Conservation (phyloP, 352 stramenopile species). For the Pythium periplocum region DNA sequence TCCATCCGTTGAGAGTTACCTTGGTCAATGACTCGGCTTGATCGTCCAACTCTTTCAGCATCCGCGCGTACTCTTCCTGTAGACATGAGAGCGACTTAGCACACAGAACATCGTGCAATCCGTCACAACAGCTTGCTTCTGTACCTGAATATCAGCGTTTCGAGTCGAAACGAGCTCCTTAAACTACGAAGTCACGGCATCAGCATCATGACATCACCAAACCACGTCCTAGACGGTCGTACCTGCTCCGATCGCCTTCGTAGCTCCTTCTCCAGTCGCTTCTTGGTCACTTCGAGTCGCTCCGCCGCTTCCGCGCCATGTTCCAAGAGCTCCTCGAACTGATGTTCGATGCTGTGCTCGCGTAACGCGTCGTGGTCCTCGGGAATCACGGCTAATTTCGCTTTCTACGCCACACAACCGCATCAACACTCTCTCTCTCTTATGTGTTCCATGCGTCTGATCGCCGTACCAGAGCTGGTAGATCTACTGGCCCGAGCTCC, state of each 20-base stretch:
- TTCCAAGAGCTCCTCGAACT: conserved; percentile 52
- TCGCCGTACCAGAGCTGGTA: too few species aligned
- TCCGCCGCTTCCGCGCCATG: conserved; percentile 49
- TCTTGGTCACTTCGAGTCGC: conserved; percentile 58
- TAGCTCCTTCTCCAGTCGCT: conserved; percentile 61
- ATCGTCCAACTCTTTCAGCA: conserved; percentile 71
- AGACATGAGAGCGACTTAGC: background rate
- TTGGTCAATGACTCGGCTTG: conserved; percentile 34
- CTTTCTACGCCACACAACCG: conserved; percentile 26
- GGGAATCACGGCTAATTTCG: conserved; percentile 51
- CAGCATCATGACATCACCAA: background rate
- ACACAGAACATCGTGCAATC: background rate
- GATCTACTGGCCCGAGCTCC: too few species aligned
- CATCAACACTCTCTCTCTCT: background rate
- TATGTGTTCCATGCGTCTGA: too few species aligned
- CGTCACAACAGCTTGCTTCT: background rate
- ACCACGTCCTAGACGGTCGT: background rate
- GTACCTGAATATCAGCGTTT: conserved; percentile 62
- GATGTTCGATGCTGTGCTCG: conserved; percentile 28
- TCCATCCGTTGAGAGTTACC: background rate
- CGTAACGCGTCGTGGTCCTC: conserved; percentile 20
- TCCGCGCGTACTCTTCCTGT: conserved; percentile 61
- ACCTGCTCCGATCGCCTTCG: conserved; percentile 41
- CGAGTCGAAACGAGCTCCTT: conserved; percentile 54
- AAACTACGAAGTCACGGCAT: conserved; percentile 27